Conservation (phyloP, 164 flowering plant genomes). For the Pachysandra terminalis region DNA sequence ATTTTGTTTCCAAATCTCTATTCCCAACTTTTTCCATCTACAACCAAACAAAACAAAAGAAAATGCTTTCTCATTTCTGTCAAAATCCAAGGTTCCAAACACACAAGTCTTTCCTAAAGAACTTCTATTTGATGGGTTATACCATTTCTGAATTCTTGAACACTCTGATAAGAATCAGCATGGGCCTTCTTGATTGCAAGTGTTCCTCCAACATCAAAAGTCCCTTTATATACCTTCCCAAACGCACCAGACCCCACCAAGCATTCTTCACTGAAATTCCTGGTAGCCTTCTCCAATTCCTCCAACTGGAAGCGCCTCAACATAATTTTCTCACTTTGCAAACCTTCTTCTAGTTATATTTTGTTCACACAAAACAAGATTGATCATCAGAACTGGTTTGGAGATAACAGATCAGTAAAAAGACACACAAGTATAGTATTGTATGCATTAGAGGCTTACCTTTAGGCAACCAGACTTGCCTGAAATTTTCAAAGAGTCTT, state of each 20-base stretch:
- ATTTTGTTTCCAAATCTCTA: too few species aligned
- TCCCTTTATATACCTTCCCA: slow-evolving; percentile 64
- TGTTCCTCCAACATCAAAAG: slow-evolving; percentile 35
- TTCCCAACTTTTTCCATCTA: too few species aligned
- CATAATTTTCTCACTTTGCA: slow-evolving; percentile 22
- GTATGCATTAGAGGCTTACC: slow-evolving; percentile 15
- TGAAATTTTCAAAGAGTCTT: slow-evolving; percentile 17
- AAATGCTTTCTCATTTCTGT: too few species aligned
- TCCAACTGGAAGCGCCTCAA: slow-evolving; percentile 45
- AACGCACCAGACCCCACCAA: slow-evolving; percentile 63
- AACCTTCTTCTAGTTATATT: slow-evolving; percentile 14
- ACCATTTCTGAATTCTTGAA: slow-evolving; percentile 67
- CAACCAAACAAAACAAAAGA: too few species aligned
- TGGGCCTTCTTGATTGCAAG: slow-evolving; percentile 63
- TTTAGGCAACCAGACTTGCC: slow-evolving; percentile 10
- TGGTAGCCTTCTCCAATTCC: slow-evolving; percentile 61
- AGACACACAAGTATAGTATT: background rate
- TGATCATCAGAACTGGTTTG: background rate
- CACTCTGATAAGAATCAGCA: slow-evolving; percentile 36
- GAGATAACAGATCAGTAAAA: background rate
- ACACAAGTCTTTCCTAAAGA: too few species aligned
- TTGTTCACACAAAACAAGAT: background rate
- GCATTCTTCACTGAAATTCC: slow-evolving; percentile 50
- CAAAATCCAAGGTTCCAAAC: too few species aligned
- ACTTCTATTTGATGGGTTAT: background rate